phyloP scores from a whole-genome alignment of 2,329 filamentous ascomycete species.

The Trichophyton rubrum region DNA sequence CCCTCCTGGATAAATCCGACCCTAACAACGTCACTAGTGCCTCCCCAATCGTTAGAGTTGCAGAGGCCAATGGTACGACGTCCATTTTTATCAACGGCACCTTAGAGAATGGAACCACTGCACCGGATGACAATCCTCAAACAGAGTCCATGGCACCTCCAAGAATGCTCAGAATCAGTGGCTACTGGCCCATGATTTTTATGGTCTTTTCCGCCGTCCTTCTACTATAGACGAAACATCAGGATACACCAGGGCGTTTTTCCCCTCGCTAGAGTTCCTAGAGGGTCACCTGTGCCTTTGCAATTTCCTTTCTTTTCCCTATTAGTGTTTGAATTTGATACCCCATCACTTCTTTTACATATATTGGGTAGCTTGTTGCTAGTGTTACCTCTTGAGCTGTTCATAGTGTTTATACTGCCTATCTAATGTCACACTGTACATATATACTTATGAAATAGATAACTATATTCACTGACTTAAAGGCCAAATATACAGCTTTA shows the following conservation, averaged over 20 bases:
- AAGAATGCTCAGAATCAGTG: slow-evolving; percentile 22
- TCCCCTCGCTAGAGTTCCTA: no score
- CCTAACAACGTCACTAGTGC: slow-evolving; percentile 24
- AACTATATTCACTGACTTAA: not conserved
- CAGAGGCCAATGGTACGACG: slow-evolving; percentile 32
- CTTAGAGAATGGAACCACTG: slow-evolving; percentile 34
- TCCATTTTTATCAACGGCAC: slow-evolving; percentile 39
- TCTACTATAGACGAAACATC: slow-evolving; percentile 21
- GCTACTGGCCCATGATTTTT: slow-evolving; percentile 32
- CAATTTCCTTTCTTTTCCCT: not conserved
- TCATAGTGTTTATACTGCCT: not conserved
- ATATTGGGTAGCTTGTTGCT: not conserved
- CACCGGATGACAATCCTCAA: slow-evolving; percentile 19
- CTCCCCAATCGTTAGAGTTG: slow-evolving; percentile 27
- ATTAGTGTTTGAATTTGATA: not conserved
- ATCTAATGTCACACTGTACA: not conserved
- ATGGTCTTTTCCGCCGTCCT: slow-evolving; percentile 26
- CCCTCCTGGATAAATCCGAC: slow-evolving; percentile 31
- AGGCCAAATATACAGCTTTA: no score
- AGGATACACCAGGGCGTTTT: not conserved
- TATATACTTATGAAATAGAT: not conserved
- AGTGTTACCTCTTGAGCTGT: not conserved
- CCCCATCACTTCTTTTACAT: not conserved
- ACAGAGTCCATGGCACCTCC: slow-evolving; percentile 14
- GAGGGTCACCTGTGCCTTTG: not conserved